Evolutionary conservation across 441 rosid species (phyloP), one percentile per base, ranked within the genome.

Genomic region (Aleurites moluccanus): DNA sequence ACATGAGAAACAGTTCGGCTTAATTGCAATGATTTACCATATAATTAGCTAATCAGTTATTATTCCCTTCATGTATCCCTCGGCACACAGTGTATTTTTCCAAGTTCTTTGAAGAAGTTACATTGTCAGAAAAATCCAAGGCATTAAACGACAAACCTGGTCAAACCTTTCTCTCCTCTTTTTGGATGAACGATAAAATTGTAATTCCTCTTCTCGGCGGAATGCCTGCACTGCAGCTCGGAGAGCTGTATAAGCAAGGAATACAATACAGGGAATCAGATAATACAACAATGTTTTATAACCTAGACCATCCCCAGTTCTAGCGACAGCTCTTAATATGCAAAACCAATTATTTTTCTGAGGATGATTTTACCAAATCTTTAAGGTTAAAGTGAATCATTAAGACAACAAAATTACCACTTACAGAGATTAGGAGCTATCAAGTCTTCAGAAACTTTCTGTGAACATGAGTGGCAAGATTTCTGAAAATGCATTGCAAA

Each of bases 141-240:
- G 63, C 18, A 65, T 44, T 20, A 38, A 63, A 53, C 10, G 71
- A 72, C 78, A 85, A 80, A 89, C 96, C 90, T 90, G 98, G 66
- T 95, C 97, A 86, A 82, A 88, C 81, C 88, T 91, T 68, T 95
- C 97, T 85, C 94, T 90, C 83, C 85, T 90, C 77, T 96, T 88
- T 84, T 95, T 93, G 52, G 89, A 83, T 64, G 87, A 82, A 67
- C 90, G 89, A 78, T 84, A 84, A 33, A 80, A 82, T 53, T 82
- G 93, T 77, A 88, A 74, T 71, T 88, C 92, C 78, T 87, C 98
- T 80, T 95, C 98, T 50, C 91, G 85, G 65, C 84, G 88, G 71
- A 92, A 95, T 71, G 98, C 98, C 82, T 88, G 91, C 74, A 95
- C 92, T 2, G 99, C 98, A 74, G 89, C 88, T 80, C 84, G 87